phyloP scores from a whole-genome alignment of 306 rosid species.

The Senna tora region DNA sequence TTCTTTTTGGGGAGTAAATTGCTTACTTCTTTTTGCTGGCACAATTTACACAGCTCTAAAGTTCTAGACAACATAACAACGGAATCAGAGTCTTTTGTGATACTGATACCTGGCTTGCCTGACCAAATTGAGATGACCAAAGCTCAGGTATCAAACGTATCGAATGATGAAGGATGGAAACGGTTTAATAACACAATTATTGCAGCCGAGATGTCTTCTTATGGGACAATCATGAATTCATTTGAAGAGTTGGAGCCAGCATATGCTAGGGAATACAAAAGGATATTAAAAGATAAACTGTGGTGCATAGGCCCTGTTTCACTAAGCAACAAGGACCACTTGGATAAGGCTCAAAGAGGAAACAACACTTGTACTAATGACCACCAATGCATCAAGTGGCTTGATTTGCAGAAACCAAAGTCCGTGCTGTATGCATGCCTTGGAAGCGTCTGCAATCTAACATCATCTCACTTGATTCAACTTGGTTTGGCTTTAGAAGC shows the following conservation, averaged over 20 bases:
- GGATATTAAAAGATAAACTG: conserved; percentile 38
- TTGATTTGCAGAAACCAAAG: conserved; percentile 41
- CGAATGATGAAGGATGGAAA: not conserved
- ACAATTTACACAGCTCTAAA: not conserved
- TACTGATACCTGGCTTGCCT: conserved; percentile 53
- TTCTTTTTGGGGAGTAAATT: conserved; percentile 41
- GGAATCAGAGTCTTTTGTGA: conserved; percentile 39
- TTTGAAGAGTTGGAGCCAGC: conserved; percentile 67
- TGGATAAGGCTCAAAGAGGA: conserved; percentile 65
- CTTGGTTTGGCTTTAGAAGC: conserved; percentile 60
- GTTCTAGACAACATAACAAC: conserved; percentile 18
- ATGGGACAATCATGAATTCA: conserved; percentile 54
- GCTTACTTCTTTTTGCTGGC: conserved; percentile 33
- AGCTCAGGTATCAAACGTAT: conserved; percentile 21
- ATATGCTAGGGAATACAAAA: conserved; percentile 47
- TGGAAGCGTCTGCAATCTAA: conserved; percentile 52
- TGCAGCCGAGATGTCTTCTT: conserved; percentile 45
- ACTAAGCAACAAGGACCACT: conserved; percentile 40
- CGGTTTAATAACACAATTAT: not conserved
- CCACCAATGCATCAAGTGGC: conserved; percentile 51
- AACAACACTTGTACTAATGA: conserved; percentile 42
- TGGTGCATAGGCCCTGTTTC: conserved; percentile 71
- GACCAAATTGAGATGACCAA: conserved; percentile 46
- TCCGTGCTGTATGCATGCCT: conserved; percentile 62
- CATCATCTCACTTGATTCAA: conserved; percentile 40